A percentile compares a stretch with the other conserved stretches of the same genome.
phyloP scores from a whole-genome alignment of 2,329 filamentous ascomycete species.

The Tolypocladium guangdongense region DNA sequence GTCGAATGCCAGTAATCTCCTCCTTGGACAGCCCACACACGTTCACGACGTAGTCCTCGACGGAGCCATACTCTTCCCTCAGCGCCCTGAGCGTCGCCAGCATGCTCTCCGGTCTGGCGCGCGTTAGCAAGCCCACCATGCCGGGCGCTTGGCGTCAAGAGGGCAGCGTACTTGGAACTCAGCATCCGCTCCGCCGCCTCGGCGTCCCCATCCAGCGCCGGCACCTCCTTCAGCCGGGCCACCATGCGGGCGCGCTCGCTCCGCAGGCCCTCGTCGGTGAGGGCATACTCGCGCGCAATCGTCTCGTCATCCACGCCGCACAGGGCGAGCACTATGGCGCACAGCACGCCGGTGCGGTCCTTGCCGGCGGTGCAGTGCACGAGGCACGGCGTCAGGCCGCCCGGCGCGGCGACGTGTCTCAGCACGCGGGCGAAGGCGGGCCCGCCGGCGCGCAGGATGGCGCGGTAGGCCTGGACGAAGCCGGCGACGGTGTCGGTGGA shows the following conservation, averaged over 20 bases:
- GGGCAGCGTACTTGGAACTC: slow-evolving; percentile 26
- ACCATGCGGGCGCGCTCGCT: slow-evolving; percentile 41
- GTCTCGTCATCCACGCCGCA: slow-evolving; percentile 47
- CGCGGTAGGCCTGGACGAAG: slow-evolving; percentile 52
- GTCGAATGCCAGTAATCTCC: slow-evolving; percentile 41
- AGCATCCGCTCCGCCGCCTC: slow-evolving; percentile 34
- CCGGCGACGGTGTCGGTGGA: slow-evolving; percentile 38
- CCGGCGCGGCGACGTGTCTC: slow-evolving; percentile 49
- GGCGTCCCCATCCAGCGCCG: slow-evolving; percentile 34
- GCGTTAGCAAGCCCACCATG: neutral
- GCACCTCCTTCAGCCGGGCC: slow-evolving; percentile 35
- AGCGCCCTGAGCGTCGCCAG: slow-evolving; percentile 41
- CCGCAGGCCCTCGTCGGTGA: slow-evolving; percentile 52
- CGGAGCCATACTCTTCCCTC: slow-evolving; percentile 47
- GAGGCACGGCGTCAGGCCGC: slow-evolving; percentile 37
- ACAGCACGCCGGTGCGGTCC: slow-evolving; percentile 62
- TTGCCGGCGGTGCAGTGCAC: slow-evolving; percentile 71
- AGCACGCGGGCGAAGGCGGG: slow-evolving; percentile 42
- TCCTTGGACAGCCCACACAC: slow-evolving; percentile 45
- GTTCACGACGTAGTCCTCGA: slow-evolving; percentile 50
- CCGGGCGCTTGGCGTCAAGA: neutral
- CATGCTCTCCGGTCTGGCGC: slow-evolving; percentile 34
- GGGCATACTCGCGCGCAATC: slow-evolving; percentile 57
- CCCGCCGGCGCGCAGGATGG: slow-evolving; percentile 45
- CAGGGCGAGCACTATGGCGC: slow-evolving; percentile 53